Evolutionary conservation across 1,139 yeast genomes (phyloP).

Genomic region (Hyphopichia pseudoburtonii): DNA sequence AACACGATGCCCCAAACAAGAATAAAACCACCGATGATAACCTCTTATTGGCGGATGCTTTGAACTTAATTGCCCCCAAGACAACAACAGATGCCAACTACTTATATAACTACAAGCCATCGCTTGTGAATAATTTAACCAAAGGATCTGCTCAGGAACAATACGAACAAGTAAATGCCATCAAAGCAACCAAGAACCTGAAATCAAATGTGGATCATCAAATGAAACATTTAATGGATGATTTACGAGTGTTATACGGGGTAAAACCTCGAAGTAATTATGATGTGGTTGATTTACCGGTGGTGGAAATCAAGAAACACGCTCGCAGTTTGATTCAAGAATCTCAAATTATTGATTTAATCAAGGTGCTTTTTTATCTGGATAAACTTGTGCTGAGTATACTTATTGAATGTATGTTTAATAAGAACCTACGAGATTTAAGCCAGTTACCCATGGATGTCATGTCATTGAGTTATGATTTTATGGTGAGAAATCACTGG

Average conservation of each 20-base stretch:
- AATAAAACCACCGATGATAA: too few species aligned
- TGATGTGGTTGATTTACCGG: not conserved
- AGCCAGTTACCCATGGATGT: constrained; percentile 24
- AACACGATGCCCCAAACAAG: too few species aligned
- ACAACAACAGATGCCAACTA: constrained; percentile 8
- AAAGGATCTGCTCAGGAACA: constrained; percentile 35
- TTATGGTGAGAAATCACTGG: constrained; percentile 9
- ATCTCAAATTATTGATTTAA: constrained; percentile 25
- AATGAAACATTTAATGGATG: constrained; percentile 2
- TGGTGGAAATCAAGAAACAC: constrained; percentile 17
- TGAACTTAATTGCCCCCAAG: constrained; percentile 35
- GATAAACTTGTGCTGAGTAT: constrained; percentile 24
- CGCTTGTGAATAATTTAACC: constrained; percentile 32
- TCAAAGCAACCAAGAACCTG: not conserved
- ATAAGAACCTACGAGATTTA: constrained; percentile 23
- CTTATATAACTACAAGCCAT: constrained; percentile 29
- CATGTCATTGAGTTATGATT: constrained; percentile 6
- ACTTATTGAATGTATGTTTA: constrained; percentile 29
- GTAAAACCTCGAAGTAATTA: not conserved
- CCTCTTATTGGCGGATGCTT: constrained; percentile 36
- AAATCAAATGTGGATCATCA: not conserved
- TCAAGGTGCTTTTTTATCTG: constrained; percentile 26
- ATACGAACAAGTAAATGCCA: constrained; percentile 9
- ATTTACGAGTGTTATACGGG: not conserved
- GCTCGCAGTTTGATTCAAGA: constrained; percentile 24